These are phyloP conservation scores for Dactylorhiza incarnata DNA, from an alignment of 106 monocot genomes.

Conservation along the genomic window DNA sequence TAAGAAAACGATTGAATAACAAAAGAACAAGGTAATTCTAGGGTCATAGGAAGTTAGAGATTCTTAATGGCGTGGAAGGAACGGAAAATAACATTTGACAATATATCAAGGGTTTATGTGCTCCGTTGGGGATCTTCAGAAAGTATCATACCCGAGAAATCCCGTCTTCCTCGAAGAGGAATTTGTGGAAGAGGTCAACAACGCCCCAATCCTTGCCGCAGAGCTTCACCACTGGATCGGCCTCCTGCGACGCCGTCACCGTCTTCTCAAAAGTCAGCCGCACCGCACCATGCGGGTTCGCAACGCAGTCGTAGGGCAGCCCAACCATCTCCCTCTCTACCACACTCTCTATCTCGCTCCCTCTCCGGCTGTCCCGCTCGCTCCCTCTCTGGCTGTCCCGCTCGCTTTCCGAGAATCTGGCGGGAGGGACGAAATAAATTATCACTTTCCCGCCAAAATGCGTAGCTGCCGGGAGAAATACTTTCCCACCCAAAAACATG, in stretches of 20 bases:
- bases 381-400: not conserved
- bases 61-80: not conserved
- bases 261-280: slow-evolving; percentile 78
- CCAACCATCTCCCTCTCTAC: slow-evolving; percentile 66
- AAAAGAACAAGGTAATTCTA: not conserved
- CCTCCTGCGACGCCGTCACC: slow-evolving; percentile 19
- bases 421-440: not conserved
- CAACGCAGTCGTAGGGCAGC: slow-evolving; percentile 51
- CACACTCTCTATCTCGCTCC: slow-evolving; percentile 14
- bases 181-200: slow-evolving; percentile 60
- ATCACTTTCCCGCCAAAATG: slow-evolving; percentile 1
- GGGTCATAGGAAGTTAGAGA: not conserved
- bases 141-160: slow-evolving; percentile 43
- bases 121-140: not conserved
- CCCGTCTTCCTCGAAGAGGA: slow-evolving; percentile 62
- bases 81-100: not conserved
- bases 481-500: not conserved
- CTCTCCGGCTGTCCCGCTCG: slow-evolving; percentile 8
- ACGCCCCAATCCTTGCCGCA: slow-evolving; percentile 90
- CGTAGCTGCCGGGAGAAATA: not conserved
- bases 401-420: not conserved
- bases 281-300: slow-evolving; percentile 81
- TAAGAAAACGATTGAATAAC: not conserved
- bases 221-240: slow-evolving; percentile 50
- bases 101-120: not conserved